Percentiles rank a stretch among this genome's conserved stretches.
phyloP scores from a whole-genome alignment of 1,284 basidiomycete genomes.

The Puccinia polysora region DNA sequence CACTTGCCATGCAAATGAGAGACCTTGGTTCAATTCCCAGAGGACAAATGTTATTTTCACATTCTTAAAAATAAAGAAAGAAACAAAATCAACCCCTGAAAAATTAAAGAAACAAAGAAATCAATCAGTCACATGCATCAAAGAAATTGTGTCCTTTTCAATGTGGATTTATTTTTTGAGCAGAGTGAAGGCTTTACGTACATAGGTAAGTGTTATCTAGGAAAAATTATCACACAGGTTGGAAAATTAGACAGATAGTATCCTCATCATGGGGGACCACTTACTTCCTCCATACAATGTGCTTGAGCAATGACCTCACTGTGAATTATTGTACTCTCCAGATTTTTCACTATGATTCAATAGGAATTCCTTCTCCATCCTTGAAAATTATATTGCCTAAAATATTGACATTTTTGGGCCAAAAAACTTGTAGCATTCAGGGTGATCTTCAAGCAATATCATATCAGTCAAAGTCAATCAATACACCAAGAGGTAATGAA shows the following conservation, averaged over 20 bases:
- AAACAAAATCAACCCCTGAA: no score
- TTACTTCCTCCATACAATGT: no score
- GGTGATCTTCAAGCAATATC: constrained; percentile 65
- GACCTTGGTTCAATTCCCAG: no score
- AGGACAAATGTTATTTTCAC: no score
- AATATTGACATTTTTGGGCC: constrained; percentile 88
- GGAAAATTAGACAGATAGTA: constrained; percentile 50
- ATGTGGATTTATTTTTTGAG: constrained; percentile 96
- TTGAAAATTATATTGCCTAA: constrained; percentile 84
- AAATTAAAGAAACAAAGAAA: no score
- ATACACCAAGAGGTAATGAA: neutral
- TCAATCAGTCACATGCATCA: no score
- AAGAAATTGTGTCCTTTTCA: constrained; percentile 96
- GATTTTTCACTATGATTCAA: constrained; percentile 88
- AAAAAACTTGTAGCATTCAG: constrained; percentile 85
- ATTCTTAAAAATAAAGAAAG: no score
- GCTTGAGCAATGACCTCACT: constrained; percentile 95
- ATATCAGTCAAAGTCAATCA: neutral
- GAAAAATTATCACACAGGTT: no score
- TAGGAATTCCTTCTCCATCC: constrained; percentile 86
- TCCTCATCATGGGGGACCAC: no score
- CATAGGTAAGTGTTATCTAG: constrained; percentile 83
- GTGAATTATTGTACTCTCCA: constrained; percentile 94
- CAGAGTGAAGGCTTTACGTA: constrained; percentile 88
- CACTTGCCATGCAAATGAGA: no score